Evolutionary conservation across 2,329 filamentous ascomycete genomes (phyloP).

Genomic region (Microascus cirrosus): DNA sequence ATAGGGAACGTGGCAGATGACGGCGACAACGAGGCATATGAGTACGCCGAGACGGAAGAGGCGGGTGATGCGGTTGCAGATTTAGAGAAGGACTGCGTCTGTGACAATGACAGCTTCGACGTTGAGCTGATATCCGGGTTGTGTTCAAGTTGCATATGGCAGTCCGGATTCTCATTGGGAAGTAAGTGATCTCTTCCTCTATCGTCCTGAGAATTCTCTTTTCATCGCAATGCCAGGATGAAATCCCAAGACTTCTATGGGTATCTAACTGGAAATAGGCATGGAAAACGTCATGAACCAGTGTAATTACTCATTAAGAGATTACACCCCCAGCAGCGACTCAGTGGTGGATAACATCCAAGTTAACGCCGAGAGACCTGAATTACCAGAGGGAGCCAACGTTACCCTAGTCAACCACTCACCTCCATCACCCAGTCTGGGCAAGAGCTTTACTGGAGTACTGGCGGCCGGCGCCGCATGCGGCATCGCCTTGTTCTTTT

Average conservation of each 20-base stretch:
- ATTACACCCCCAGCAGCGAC: conserved; percentile 19
- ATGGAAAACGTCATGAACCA: conserved; percentile 21
- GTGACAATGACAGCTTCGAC: conserved; percentile 26
- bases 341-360: conserved; percentile 18
- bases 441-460: neutral
- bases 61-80: conserved; percentile 8
- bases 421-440: neutral
- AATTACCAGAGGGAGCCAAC: conserved; percentile 9
- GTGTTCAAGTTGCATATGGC: conserved; percentile 24
- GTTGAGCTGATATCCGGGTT: conserved; percentile 23
- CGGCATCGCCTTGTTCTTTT: conserved; percentile 1
- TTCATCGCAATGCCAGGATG: neutral
- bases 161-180: conserved; percentile 11
- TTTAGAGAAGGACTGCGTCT: conserved; percentile 24
- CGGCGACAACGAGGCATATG: neutral
- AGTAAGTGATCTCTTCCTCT: neutral
- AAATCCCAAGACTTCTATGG: no score
- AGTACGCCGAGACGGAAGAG: conserved; percentile 5
- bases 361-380: conserved; percentile 20
- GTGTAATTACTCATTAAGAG: conserved; percentile 19
- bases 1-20: conserved; percentile 8
- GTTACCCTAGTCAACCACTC: conserved; percentile 1
- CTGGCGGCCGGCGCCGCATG: conserved; percentile 1
- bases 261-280: conserved; percentile 13
- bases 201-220: neutral